Evolutionary conservation across 1,284 basidiomycete species (phyloP).

Genomic region (Pseudozyma sp.): DNA sequence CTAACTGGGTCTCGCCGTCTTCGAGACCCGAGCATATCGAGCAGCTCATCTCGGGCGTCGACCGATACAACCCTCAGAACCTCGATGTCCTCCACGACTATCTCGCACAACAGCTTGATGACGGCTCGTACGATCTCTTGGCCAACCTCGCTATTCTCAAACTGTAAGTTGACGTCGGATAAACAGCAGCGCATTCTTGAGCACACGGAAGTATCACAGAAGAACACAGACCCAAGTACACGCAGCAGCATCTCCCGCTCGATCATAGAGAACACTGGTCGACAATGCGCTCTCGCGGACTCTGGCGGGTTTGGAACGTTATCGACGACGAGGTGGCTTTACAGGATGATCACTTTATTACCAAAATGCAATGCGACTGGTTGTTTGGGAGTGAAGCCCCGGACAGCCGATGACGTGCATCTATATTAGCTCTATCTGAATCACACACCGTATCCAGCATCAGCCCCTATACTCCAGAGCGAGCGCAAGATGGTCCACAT

Average conservation of each 20-base stretch:
- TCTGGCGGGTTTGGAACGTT: too few relatives aligned
- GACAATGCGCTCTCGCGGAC: too few relatives aligned
- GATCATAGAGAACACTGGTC: too few relatives aligned
- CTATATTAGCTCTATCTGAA: constrained; percentile 69
- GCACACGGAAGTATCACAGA: constrained; percentile 6
- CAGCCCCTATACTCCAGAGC: background rate
- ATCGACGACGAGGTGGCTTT: too few relatives aligned
- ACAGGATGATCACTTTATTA: constrained; percentile 43
- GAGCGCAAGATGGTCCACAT: background rate
- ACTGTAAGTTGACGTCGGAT: constrained; percentile 72
- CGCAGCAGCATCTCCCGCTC: constrained; percentile 1
- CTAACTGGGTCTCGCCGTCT: constrained; percentile 51
- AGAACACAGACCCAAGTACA: background rate
- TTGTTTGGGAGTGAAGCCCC: constrained; percentile 58
- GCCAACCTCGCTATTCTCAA: constrained; percentile 91
- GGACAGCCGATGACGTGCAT: constrained; percentile 52
- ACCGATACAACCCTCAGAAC: constrained; percentile 95
- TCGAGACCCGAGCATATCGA: constrained; percentile 63
- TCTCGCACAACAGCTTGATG: constrained; percentile 88
- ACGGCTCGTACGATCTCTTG: constrained; percentile 89
- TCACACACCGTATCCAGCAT: background rate
- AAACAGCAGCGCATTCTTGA: background rate
- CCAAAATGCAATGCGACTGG: constrained; percentile 53
- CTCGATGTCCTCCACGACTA: constrained; percentile 93
- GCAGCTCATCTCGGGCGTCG: constrained; percentile 70